A percentile compares a stretch with the other conserved stretches of the same genome.
These are phyloP conservation scores for Colletotrichum tanaceti DNA, from an alignment of 2,329 filamentous ascomycete genomes.

Conservation along the genomic window DNA sequence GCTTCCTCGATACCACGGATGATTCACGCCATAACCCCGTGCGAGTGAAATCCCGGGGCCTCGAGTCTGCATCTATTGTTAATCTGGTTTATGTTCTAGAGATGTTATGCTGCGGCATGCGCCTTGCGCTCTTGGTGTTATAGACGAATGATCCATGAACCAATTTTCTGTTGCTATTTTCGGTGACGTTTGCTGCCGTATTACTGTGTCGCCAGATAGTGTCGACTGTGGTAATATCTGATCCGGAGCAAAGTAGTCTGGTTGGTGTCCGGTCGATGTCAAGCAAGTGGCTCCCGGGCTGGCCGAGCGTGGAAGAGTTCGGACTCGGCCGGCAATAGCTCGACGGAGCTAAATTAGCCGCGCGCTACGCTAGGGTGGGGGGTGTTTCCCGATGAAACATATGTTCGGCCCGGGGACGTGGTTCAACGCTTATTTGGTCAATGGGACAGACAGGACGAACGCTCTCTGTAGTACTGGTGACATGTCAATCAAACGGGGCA, in stretches of 20 bases:
- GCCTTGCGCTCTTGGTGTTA: conserved; percentile 21
- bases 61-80: conserved; percentile 34
- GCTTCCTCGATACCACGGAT: conserved; percentile 16
- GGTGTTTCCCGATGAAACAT: neutral
- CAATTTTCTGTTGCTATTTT: neutral
- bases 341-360: conserved; percentile 1
- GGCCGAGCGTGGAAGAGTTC: conserved; percentile 23
- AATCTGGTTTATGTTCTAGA: conserved; percentile 28
- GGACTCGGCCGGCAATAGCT: neutral
- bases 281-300: conserved; percentile 26
- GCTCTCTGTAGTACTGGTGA: neutral
- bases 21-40: conserved; percentile 21
- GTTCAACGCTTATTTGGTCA: neutral
- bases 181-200: neutral
- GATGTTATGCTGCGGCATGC: conserved; percentile 14
- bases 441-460: neutral
- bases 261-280: conserved; percentile 15
- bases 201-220: neutral
- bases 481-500: neutral
- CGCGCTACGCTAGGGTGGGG: neutral
- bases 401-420: neutral
- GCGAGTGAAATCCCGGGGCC: conserved; percentile 37
- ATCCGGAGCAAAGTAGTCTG: neutral
- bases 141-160: conserved; percentile 29
- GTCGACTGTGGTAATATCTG: neutral